Percentiles rank a stretch among this genome's conserved stretches.
phyloP scores from a whole-genome alignment of 164 flowering plant species.

The Nymphaea thermarum region DNA sequence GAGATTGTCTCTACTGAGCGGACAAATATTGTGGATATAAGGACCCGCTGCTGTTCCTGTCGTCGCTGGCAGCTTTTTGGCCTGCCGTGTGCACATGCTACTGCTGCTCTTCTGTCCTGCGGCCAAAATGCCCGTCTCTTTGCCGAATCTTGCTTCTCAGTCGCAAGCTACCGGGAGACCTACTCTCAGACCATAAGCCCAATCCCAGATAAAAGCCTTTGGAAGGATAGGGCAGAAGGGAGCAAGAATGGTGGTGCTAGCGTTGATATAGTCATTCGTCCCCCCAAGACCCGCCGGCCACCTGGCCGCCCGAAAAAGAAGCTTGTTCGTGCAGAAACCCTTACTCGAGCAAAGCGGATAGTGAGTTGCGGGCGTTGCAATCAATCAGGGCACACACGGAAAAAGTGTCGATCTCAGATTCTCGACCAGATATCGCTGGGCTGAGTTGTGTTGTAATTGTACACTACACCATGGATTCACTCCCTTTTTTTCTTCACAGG shows the following conservation, averaged over 20 bases:
- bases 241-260: constrained; percentile 61
- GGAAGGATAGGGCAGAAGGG: constrained; percentile 66
- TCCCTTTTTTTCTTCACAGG: no score
- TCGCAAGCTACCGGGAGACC: constrained; percentile 29
- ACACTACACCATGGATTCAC: no score
- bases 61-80: constrained; percentile 93
- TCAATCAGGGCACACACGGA: constrained; percentile 88
- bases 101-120: constrained; percentile 83
- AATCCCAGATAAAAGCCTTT: constrained; percentile 39
- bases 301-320: constrained; percentile 97
- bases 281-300: constrained; percentile 86
- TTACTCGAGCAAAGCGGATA: constrained; percentile 56
- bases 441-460: no score
- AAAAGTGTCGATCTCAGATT: constrained; percentile 29
- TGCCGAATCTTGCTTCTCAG: constrained; percentile 45
- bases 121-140: constrained; percentile 41
- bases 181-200: constrained; percentile 36
- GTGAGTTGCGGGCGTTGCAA: constrained; percentile 95
- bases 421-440: no score
- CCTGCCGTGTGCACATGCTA: constrained; percentile 93
- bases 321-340: constrained; percentile 63
- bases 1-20: constrained; percentile 87
- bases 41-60: constrained; percentile 59
- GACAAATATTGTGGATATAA: constrained; percentile 50
- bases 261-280: constrained; percentile 50